These are phyloP conservation scores for Boletus sp. DNA, from an alignment of 1,284 basidiomycete species.

Conservation along the genomic window DNA sequence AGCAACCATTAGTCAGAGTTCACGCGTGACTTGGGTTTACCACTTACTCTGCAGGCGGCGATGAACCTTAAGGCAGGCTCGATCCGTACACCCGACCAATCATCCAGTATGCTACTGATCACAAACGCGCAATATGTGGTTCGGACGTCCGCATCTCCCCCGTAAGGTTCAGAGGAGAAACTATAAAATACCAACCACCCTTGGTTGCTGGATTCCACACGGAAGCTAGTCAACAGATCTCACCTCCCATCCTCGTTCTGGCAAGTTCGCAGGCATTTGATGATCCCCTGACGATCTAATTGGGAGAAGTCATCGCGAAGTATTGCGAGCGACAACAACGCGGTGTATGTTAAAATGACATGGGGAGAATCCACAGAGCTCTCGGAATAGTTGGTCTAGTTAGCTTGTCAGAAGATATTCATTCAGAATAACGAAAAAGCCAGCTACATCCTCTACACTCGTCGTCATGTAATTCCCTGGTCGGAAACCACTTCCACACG, in stretches of 20 bases:
- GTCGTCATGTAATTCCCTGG: conserved; percentile 67
- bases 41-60: conserved; percentile 58
- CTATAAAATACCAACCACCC: conserved; percentile 41
- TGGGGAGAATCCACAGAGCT: conserved; percentile 62
- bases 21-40: not conserved
- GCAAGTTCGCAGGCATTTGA: conserved; percentile 62
- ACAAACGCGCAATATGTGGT: conserved; percentile 89
- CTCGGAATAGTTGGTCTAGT: conserved; percentile 38
- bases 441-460: conserved; percentile 15
- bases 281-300: conserved; percentile 62
- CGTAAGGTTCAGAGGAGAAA: conserved; percentile 70
- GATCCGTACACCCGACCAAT: conserved; percentile 73
- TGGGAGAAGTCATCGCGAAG: conserved; percentile 74
- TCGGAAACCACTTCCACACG: conserved; percentile 68
- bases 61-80: conserved; percentile 61
- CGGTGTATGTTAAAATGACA: conserved; percentile 91
- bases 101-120: conserved; percentile 71
- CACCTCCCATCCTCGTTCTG: conserved; percentile 83
- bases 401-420: conserved; percentile 10
- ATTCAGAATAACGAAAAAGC: conserved; percentile 2
- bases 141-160: conserved; percentile 70
- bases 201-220: not conserved
- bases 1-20: conserved; percentile 2
- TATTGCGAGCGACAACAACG: conserved; percentile 75
- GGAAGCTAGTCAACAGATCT: conserved; percentile 5